These are phyloP conservation scores for Hypoxylon fuscum DNA, from an alignment of 495 filamentous ascomycete species.

Conservation along the genomic window DNA sequence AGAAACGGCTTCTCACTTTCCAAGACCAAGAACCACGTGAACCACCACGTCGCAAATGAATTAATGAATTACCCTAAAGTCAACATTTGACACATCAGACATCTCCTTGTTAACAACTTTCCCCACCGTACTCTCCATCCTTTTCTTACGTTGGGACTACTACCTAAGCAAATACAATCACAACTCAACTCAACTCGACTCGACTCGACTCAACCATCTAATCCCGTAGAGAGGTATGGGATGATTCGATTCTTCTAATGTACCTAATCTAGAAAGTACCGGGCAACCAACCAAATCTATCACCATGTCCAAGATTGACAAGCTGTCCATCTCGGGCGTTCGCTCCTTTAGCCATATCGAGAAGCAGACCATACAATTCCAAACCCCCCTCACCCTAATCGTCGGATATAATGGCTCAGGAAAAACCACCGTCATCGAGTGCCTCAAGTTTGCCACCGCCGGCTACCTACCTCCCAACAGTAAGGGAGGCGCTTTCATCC, in stretches of 20 bases:
- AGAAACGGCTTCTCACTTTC: neutral
- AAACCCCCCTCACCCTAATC: slow-evolving; percentile 90
- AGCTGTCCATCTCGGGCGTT: slow-evolving; percentile 84
- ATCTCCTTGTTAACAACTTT: too few relatives aligned
- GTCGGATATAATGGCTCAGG: slow-evolving; percentile 97
- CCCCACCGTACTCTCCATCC: too few relatives aligned
- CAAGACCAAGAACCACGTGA: neutral
- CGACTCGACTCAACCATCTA: neutral
- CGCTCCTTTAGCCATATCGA: slow-evolving; percentile 87
- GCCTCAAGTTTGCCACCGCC: slow-evolving; percentile 97
- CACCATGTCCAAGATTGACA: slow-evolving; percentile 81
- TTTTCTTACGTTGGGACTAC: too few relatives aligned
- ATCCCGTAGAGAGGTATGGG: too few relatives aligned
- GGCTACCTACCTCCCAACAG: slow-evolving; percentile 94
- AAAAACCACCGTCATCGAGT: slow-evolving; percentile 99
- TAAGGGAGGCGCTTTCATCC: slow-evolving; percentile 93
- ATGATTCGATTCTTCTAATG: slow-evolving; percentile 9
- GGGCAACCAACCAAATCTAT: slow-evolving; percentile 20
- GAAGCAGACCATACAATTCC: slow-evolving; percentile 86
- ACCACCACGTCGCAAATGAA: too few relatives aligned
- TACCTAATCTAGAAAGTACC: slow-evolving; percentile 10
- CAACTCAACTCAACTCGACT: neutral
- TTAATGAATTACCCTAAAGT: too few relatives aligned
- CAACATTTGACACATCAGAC: too few relatives aligned
- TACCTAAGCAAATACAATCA: too few relatives aligned